These are phyloP conservation scores for Graphilbum sp. DNA, from an alignment of 2,329 filamentous ascomycete genomes.

Conservation along the genomic window DNA sequence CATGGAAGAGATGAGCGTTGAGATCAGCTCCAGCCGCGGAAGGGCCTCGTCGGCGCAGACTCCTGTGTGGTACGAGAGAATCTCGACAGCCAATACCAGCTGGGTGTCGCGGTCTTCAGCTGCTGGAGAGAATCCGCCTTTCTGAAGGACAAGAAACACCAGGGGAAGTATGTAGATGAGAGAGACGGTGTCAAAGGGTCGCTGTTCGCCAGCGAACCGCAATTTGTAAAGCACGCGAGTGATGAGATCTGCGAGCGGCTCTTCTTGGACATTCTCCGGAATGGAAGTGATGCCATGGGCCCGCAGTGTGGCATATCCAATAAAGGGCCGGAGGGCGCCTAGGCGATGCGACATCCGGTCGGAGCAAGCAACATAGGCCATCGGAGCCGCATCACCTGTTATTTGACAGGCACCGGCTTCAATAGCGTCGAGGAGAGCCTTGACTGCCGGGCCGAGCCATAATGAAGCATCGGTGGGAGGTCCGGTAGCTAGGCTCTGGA, in stretches of 20 bases:
- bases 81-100: conserved; percentile 73
- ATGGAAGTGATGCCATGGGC: conserved; percentile 60
- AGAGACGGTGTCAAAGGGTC: conserved; percentile 80
- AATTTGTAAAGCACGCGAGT: conserved; percentile 83
- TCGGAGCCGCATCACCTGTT: conserved; percentile 61
- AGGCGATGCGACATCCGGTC: conserved; percentile 59
- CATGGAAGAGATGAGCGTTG: conserved; percentile 64
- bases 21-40: conserved; percentile 58
- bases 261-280: conserved; percentile 54
- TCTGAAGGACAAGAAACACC: conserved; percentile 59
- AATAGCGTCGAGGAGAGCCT: conserved; percentile 55
- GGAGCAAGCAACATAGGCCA: conserved; percentile 66
- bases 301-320: conserved; percentile 75
- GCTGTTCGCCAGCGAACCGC: conserved; percentile 78
- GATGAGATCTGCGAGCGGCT: conserved; percentile 69
- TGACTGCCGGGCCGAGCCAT: conserved; percentile 77
- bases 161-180: conserved; percentile 78
- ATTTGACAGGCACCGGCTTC: conserved; percentile 68
- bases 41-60: conserved; percentile 59
- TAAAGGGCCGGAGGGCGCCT: conserved; percentile 61
- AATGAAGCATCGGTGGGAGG: conserved; percentile 76
- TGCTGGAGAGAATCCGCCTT: conserved; percentile 58
- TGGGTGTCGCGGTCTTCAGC: conserved; percentile 78
- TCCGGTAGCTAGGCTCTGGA: conserved; percentile 64
- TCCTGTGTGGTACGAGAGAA: conserved; percentile 76